Evolutionary conservation across 306 rosid species (phyloP).

Genomic region (Cyamopsis tetragonoloba): DNA sequence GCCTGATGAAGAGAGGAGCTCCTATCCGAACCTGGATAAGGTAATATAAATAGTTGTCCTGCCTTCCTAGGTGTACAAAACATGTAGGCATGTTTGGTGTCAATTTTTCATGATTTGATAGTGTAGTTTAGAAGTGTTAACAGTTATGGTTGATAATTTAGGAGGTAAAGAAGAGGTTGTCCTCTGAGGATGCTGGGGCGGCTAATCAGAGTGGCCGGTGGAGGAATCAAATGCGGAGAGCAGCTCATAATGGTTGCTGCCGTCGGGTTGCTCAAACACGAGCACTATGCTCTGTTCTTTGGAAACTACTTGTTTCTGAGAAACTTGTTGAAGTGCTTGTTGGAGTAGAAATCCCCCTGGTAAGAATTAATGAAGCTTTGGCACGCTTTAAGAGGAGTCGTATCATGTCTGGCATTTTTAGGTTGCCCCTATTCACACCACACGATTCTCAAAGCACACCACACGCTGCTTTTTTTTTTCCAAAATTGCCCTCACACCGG

Average conservation of each 20-base stretch:
- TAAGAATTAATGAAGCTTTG: conserved; percentile 31
- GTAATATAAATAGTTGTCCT: conserved; percentile 38
- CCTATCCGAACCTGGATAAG: conserved; percentile 88
- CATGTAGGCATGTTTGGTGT: not conserved
- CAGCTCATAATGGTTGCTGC: conserved; percentile 94
- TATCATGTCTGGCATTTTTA: not conserved
- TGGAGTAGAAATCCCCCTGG: conserved; percentile 74
- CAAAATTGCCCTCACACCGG: too few relatives aligned
- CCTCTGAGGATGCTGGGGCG: conserved; percentile 72
- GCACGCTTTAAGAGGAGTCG: not conserved
- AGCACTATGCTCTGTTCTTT: conserved; percentile 78
- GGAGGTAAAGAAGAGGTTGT: conserved; percentile 90
- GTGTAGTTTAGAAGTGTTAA: conserved; percentile 15
- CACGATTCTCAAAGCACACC: too few relatives aligned
- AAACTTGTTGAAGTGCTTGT: conserved; percentile 71
- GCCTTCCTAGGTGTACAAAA: not conserved
- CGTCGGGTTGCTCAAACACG: conserved; percentile 91
- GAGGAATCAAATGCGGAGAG: conserved; percentile 97
- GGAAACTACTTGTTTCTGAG: conserved; percentile 88
- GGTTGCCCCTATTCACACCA: too few relatives aligned
- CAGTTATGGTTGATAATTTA: conserved; percentile 28
- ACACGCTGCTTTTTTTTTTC: too few relatives aligned
- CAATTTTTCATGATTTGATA: not conserved
- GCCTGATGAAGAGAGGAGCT: conserved; percentile 97
- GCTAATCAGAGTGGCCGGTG: conserved; percentile 85